These are phyloP conservation scores for Pleurotus salmoneostramineus DNA, from an alignment of 768 basidiomycete species.

Conservation along the genomic window DNA sequence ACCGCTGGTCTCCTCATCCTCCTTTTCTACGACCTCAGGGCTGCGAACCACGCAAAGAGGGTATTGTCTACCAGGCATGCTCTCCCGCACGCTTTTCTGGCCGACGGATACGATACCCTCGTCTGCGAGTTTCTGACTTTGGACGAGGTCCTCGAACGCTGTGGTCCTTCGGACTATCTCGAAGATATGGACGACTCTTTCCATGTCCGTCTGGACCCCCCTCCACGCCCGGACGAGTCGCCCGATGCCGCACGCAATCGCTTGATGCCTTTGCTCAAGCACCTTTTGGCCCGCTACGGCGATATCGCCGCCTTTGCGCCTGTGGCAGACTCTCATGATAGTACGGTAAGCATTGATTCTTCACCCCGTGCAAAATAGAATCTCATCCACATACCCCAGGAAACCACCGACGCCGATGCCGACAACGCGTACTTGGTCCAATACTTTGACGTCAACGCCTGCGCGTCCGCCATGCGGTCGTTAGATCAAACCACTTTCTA, in stretches of 20 bases:
- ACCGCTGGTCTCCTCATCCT: constrained; percentile 51
- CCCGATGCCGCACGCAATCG: too few species aligned
- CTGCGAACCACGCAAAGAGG: constrained; percentile 32
- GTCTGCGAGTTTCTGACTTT: constrained; percentile 42
- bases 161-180: constrained; percentile 50
- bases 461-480: constrained; percentile 43
- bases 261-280: too few species aligned
- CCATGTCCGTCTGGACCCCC: constrained; percentile 35
- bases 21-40: constrained; percentile 58
- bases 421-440: constrained; percentile 33
- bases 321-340: too few species aligned
- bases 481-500: constrained; percentile 48
- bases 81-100: constrained; percentile 21
- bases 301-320: too few species aligned
- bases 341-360: too few species aligned
- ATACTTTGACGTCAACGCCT: constrained; percentile 63
- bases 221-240: too few species aligned
- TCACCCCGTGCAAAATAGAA: too few species aligned
- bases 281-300: too few species aligned
- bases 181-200: constrained; percentile 51
- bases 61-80: constrained; percentile 21
- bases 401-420: not conserved
- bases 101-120: constrained; percentile 21
- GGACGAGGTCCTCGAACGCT: constrained; percentile 47
- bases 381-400: too few species aligned